phyloP scores from a whole-genome alignment of 148 eudicot genomes.

The Cornus suecica region DNA sequence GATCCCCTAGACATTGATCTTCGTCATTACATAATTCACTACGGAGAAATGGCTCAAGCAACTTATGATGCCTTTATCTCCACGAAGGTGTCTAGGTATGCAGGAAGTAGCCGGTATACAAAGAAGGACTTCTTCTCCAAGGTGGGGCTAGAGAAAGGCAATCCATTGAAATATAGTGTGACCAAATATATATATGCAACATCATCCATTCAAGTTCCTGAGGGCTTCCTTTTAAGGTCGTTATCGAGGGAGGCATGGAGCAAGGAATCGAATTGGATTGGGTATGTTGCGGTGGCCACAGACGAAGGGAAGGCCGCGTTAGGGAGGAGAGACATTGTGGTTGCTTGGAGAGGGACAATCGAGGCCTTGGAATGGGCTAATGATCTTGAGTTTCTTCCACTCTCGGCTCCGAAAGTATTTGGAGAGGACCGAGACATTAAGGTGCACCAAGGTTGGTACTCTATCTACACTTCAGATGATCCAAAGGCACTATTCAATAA shows the following conservation, averaged over 20 bases:
- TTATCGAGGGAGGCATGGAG: slow-evolving; percentile 76
- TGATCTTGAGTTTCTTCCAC: slow-evolving; percentile 47
- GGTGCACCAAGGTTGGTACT: slow-evolving; percentile 72
- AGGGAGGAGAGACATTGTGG: slow-evolving; percentile 72
- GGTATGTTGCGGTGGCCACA: slow-evolving; percentile 71
- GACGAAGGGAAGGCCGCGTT: slow-evolving; percentile 46
- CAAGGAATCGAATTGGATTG: slow-evolving; percentile 77
- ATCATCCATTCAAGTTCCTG: slow-evolving; percentile 53
- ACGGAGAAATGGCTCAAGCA: slow-evolving; percentile 84
- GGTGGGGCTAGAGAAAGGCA: slow-evolving; percentile 38
- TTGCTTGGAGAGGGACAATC: slow-evolving; percentile 81
- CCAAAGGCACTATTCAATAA: slow-evolving; percentile 52
- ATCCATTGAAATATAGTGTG: slow-evolving; percentile 53
- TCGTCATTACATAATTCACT: slow-evolving; percentile 59
- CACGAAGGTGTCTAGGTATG: slow-evolving; percentile 51
- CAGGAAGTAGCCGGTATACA: slow-evolving; percentile 45
- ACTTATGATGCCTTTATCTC: slow-evolving; percentile 62
- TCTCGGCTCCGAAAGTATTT: slow-evolving; percentile 44
- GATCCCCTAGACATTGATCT: slow-evolving; percentile 69
- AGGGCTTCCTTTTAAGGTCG: slow-evolving; percentile 55
- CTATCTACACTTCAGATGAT: slow-evolving; percentile 68
- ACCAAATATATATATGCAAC: slow-evolving; percentile 77
- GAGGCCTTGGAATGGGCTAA: slow-evolving; percentile 66
- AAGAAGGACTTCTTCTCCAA: slow-evolving; percentile 36
- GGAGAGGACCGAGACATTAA: slow-evolving; percentile 33